phyloP scores from a whole-genome alignment of 1,284 basidiomycete genomes.

The Leccinum proliferum region DNA sequence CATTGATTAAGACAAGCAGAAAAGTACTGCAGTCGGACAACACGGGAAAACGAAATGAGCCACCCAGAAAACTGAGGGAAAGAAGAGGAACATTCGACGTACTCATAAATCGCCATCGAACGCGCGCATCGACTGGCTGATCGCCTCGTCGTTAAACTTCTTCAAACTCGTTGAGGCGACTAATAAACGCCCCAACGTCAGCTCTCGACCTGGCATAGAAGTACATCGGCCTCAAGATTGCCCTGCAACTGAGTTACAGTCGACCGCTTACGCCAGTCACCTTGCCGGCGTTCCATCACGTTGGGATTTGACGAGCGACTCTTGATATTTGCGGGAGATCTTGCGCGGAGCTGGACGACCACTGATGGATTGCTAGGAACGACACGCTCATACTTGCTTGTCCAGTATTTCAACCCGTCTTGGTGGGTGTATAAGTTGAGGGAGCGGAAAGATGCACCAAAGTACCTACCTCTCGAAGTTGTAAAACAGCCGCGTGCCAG shows the following conservation, averaged over 20 bases:
- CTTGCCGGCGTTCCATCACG: slow-evolving; percentile 23
- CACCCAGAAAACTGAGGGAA: neutral
- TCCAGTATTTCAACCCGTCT: slow-evolving; percentile 29
- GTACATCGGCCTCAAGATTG: slow-evolving; percentile 24
- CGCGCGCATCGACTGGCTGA: slow-evolving; percentile 43
- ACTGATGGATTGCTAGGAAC: neutral
- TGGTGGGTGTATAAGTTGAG: neutral
- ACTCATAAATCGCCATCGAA: slow-evolving; percentile 49
- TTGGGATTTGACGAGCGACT: slow-evolving; percentile 27
- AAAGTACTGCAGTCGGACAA: slow-evolving; percentile 21
- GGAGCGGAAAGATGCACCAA: neutral
- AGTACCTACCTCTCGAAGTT: slow-evolving; percentile 20
- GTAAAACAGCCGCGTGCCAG: slow-evolving; percentile 20
- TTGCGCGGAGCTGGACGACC: slow-evolving; percentile 20
- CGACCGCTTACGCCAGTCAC: slow-evolving; percentile 18
- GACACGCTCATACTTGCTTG: slow-evolving; percentile 23
- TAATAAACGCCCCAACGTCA: slow-evolving; percentile 46
- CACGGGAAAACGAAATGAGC: neutral
- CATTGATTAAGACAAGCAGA: slow-evolving; percentile 25
- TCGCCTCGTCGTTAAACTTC: slow-evolving; percentile 49
- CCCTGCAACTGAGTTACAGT: slow-evolving; percentile 12
- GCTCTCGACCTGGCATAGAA: slow-evolving; percentile 34
- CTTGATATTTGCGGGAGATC: too few species aligned
- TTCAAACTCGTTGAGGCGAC: slow-evolving; percentile 48
- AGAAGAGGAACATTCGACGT: neutral